These are phyloP conservation scores for Bombardia bombarda DNA, from an alignment of 495 filamentous ascomycete genomes.

Conservation along the genomic window DNA sequence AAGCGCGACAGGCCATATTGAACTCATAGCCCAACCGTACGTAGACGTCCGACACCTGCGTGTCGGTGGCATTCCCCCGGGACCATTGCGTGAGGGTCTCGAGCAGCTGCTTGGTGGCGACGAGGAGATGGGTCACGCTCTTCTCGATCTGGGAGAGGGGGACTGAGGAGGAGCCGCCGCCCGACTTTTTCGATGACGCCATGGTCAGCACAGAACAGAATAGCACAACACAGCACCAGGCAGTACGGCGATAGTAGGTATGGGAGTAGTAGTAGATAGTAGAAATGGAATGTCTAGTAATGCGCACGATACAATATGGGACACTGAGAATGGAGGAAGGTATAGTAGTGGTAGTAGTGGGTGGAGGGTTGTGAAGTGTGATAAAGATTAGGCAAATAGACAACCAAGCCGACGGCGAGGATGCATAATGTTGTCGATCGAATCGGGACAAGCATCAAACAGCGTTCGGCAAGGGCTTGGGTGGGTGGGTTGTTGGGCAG, in stretches of 20 bases:
- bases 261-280: too few species aligned
- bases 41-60: slow-evolving; percentile 94
- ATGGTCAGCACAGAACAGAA: slow-evolving; percentile 11
- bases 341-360: not conserved
- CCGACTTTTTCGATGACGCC: slow-evolving; percentile 27
- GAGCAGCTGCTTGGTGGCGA: slow-evolving; percentile 94
- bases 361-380: not conserved
- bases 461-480: too few species aligned
- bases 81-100: slow-evolving; percentile 98
- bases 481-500: too few species aligned
- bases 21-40: slow-evolving; percentile 97
- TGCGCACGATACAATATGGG: not conserved
- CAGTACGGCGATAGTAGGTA: too few species aligned
- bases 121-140: slow-evolving; percentile 93
- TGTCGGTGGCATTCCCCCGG: slow-evolving; percentile 79
- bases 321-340: not conserved
- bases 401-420: not conserved
- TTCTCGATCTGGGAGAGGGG: slow-evolving; percentile 91
- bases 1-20: slow-evolving; percentile 94
- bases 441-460: slow-evolving; percentile 16
- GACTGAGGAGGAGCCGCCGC: slow-evolving; percentile 30
- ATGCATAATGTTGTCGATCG: slow-evolving; percentile 11
- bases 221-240: too few species aligned
- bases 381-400: slow-evolving; percentile 6
- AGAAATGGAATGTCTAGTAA: not conserved